A percentile compares a stretch with the other conserved stretches of the same genome.
Evolutionary conservation across 495 filamentous ascomycete genomes (phyloP).

Genomic region (Penicillium tannophilum): DNA sequence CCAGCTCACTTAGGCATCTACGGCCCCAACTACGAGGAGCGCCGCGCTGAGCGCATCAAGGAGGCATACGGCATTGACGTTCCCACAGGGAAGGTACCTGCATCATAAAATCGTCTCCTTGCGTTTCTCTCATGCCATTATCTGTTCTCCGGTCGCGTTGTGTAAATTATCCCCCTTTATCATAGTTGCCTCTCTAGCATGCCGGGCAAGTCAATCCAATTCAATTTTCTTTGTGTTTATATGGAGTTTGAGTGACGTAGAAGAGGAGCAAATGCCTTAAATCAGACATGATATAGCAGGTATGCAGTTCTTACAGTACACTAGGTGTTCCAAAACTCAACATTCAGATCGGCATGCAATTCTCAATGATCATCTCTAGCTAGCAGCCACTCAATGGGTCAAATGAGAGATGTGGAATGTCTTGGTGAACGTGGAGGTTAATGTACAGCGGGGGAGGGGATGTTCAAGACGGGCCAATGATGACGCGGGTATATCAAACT

Average conservation of each 20-base stretch:
- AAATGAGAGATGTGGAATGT: background rate
- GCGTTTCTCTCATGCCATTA: constrained; percentile 19
- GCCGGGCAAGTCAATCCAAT: constrained; percentile 32
- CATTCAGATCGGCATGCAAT: background rate
- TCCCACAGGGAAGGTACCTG: constrained; percentile 42
- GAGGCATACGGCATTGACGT: constrained; percentile 91
- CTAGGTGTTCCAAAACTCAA: background rate
- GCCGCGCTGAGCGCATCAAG: constrained; percentile 80
- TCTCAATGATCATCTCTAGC: background rate
- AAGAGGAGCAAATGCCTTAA: background rate
- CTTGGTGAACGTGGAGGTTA: constrained; percentile 1
- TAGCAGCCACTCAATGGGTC: background rate
- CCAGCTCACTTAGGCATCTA: constrained; percentile 63
- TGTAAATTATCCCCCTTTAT: constrained; percentile 48
- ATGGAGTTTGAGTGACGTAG: constrained; percentile 11
- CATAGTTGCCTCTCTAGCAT: constrained; percentile 41
- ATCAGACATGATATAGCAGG: background rate
- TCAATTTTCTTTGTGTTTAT: constrained; percentile 20
- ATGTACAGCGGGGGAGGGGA: constrained; percentile 7
- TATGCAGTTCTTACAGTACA: no score
- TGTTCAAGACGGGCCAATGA: constrained; percentile 19
- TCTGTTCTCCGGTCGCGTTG: constrained; percentile 31
- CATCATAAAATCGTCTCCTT: constrained; percentile 38
- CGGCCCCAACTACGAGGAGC: constrained; percentile 82
- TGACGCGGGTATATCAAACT: constrained; percentile 22